These are phyloP conservation scores for Talaromyces sp. DNA, from an alignment of 2,329 filamentous ascomycete species.

Conservation along the genomic window DNA sequence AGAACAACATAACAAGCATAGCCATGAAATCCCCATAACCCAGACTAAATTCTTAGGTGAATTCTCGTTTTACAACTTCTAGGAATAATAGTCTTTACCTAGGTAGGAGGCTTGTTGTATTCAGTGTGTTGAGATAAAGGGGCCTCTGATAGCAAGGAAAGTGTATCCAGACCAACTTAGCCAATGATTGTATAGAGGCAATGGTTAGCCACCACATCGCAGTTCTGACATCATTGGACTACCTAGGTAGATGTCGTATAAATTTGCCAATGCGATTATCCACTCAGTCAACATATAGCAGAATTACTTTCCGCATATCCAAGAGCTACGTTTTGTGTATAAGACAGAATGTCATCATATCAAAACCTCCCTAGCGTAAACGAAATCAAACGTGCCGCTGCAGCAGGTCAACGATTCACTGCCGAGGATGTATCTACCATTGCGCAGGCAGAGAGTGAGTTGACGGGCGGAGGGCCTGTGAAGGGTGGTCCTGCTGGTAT, in stretches of 20 bases:
- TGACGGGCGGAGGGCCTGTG: constrained; percentile 33
- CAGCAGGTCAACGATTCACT: constrained; percentile 35
- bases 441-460: constrained; percentile 33
- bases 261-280: background rate
- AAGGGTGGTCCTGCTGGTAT: constrained; percentile 35
- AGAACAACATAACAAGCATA: too few species aligned
- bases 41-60: too few species aligned
- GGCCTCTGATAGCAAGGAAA: background rate
- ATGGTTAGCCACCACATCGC: background rate
- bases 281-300: background rate
- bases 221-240: background rate
- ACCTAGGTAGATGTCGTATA: background rate
- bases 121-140: too few species aligned
- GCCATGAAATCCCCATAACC: too few species aligned
- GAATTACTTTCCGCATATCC: background rate
- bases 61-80: too few species aligned
- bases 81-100: too few species aligned
- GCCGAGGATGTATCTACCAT: constrained; percentile 34
- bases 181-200: background rate
- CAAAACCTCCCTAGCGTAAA: constrained; percentile 31
- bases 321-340: background rate
- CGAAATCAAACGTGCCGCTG: constrained; percentile 34
- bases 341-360: constrained; percentile 10
- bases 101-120: too few species aligned
- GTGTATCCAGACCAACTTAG: background rate